Conservation (phyloP, 2,329 filamentous ascomycete genomes). For the Aureobasidium pullulans region DNA sequence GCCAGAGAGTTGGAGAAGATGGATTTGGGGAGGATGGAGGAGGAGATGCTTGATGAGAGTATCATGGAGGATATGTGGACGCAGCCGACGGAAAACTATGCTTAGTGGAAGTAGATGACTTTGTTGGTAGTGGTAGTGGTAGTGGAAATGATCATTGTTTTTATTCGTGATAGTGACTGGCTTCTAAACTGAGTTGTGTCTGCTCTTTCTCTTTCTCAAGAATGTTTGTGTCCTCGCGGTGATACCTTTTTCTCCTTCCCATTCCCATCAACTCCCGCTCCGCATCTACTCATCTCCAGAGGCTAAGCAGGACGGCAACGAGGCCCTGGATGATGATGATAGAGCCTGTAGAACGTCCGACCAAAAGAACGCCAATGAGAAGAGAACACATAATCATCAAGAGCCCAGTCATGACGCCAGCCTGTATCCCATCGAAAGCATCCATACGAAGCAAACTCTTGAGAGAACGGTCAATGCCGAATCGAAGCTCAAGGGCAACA, state of each 20-base stretch:
- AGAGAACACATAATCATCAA: neutral
- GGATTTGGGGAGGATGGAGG: conserved; percentile 29
- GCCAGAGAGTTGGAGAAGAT: conserved; percentile 43
- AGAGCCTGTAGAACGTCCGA: neutral
- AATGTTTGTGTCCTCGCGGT: neutral
- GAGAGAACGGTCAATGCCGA: neutral
- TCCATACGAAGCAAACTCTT: neutral
- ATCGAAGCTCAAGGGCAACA: neutral
- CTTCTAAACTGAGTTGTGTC: too few relatives aligned
- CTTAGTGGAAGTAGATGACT: neutral
- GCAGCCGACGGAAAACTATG: conserved; percentile 7
- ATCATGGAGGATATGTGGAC: conserved; percentile 4
- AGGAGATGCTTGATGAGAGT: conserved; percentile 14
- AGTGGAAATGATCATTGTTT: too few relatives aligned
- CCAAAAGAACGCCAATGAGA: neutral
- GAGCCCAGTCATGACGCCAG: neutral
- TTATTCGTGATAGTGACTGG: too few relatives aligned
- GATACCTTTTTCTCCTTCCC: neutral
- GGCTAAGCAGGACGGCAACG: neutral
- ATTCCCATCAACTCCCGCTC: neutral
- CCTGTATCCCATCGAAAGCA: neutral
- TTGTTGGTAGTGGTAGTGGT: neutral
- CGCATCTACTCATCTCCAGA: neutral
- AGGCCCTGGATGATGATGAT: neutral
- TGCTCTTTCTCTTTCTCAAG: neutral